Evolutionary conservation across 768 basidiomycete species (phyloP), one percentile per base, ranked within the genome.

Genomic region (Suillus weaverae): DNA sequence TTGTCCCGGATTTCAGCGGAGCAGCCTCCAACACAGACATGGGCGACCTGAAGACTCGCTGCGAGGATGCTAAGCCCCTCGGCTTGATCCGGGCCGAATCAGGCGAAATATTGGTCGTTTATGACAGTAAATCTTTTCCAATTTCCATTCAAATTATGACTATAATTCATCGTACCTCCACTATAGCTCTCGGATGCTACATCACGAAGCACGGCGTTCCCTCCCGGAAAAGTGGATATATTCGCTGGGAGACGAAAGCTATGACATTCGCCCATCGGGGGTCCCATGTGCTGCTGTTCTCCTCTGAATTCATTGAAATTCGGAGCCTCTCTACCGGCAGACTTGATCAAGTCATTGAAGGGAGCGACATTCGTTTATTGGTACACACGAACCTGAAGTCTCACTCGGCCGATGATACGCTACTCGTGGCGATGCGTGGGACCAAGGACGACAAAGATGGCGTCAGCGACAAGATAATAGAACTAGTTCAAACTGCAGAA

Each of bases 261-360:
- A 78, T 76, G 3, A 80, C 89, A 1, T 94, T 83, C 70, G 84
- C 87, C 11, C 75, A 84, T 53, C 86, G 90, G 16, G 84, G 84
- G 10, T 81, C 80, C 7, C 84, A 92, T 69, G 66, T 94, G 67
- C 80, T 95, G 22, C 84, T 95, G 36, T 85, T 94, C 77, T 92
- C 90, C 8, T 70, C 85, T 18, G 83, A 86, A 63, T 94, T 91
- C 73, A 81, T 95, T 70, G 93, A 95, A 73, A 79, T 94, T 33
- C 86, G 93, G 62, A 80, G 86, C 64, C 77, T 86, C 33, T 75
- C 79, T 16, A 89, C 88, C 1, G 88, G 90, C 5, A 76, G 84
- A 60, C 85, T 95, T 22, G 85, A 88, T n/a, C 93, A 95, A 75
- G 90, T 93, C n/a, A 86, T 94, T 51, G 89, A 92, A 70, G 92